Evolutionary conservation across 768 basidiomycete species (phyloP).

Genomic region (Tephrocybe rancida): DNA sequence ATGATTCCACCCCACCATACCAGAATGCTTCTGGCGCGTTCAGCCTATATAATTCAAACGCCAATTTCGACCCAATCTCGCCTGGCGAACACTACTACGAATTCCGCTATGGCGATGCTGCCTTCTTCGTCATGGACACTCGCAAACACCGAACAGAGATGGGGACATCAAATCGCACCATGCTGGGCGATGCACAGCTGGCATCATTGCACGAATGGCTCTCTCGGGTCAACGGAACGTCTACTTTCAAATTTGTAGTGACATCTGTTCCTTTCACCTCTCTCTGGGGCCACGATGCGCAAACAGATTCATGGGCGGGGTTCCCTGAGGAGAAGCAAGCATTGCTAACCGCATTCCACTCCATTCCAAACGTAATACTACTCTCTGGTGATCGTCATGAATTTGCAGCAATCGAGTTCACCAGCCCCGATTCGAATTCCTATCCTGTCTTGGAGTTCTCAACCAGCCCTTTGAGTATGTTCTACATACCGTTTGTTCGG

Average conservation of each 20-base stretch:
- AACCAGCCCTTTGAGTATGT: constrained; percentile 72
- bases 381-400: constrained; percentile 80
- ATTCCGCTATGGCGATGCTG: constrained; percentile 66
- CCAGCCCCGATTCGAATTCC: constrained; percentile 30
- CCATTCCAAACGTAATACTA: constrained; percentile 71
- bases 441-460: constrained; percentile 64
- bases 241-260: constrained; percentile 78
- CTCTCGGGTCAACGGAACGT: constrained; percentile 64
- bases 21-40: constrained; percentile 62
- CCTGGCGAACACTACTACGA: constrained; percentile 55
- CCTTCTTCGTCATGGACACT: constrained; percentile 76
- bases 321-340: constrained; percentile 60
- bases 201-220: constrained; percentile 66
- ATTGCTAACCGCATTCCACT: constrained; percentile 58
- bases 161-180: constrained; percentile 41
- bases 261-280: constrained; percentile 76
- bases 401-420: constrained; percentile 73
- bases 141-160: constrained; percentile 17
- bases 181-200: constrained; percentile 72
- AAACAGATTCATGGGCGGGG: constrained; percentile 70
- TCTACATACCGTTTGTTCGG: constrained; percentile 61
- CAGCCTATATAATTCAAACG: constrained; percentile 61
- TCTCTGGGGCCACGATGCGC: constrained; percentile 67
- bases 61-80: constrained; percentile 57
- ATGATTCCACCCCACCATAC: constrained; percentile 57